These are phyloP conservation scores for Backusella tuberculispora DNA, from an alignment of 192 early-diverging fungal species.

Conservation along the genomic window DNA sequence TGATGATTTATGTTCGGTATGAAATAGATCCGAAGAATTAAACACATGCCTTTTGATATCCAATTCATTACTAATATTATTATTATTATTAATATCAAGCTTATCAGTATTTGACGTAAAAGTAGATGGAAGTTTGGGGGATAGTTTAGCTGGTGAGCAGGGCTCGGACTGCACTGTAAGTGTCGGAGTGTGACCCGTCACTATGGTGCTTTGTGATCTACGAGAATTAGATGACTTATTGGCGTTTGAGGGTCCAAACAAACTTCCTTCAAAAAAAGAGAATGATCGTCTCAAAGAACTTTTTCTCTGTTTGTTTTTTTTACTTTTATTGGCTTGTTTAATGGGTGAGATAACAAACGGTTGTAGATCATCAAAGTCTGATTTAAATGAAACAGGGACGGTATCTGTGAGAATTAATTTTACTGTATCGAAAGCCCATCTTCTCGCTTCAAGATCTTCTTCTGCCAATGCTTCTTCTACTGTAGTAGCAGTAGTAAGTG, in stretches of 20 bases:
- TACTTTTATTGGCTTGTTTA: neutral
- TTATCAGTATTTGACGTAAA: neutral
- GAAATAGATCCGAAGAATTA: neutral
- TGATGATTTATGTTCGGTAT: neutral
- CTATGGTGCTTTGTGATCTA: slow-evolving; percentile 17
- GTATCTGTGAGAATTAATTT: slow-evolving; percentile 2
- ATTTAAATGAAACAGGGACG: slow-evolving; percentile 10
- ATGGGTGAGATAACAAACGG: slow-evolving; percentile 2
- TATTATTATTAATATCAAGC: neutral
- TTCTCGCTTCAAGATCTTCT: slow-evolving; percentile 17
- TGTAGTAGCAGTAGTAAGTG: neutral
- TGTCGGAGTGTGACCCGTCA: neutral
- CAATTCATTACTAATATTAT: neutral
- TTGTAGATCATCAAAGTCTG: neutral
- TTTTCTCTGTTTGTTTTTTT: neutral
- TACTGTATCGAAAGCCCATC: slow-evolving; percentile 22
- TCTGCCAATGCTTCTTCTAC: neutral
- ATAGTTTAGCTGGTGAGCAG: neutral
- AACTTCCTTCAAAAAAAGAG: slow-evolving; percentile 16
- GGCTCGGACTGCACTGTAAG: neutral
- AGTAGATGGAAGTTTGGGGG: neutral
- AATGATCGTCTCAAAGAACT: neutral
- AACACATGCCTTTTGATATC: neutral
- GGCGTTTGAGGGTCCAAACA: neutral
- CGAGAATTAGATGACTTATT: neutral